Evolutionary conservation across 345 rosid genomes (phyloP).

Genomic region (Sonneratia caseolaris): DNA sequence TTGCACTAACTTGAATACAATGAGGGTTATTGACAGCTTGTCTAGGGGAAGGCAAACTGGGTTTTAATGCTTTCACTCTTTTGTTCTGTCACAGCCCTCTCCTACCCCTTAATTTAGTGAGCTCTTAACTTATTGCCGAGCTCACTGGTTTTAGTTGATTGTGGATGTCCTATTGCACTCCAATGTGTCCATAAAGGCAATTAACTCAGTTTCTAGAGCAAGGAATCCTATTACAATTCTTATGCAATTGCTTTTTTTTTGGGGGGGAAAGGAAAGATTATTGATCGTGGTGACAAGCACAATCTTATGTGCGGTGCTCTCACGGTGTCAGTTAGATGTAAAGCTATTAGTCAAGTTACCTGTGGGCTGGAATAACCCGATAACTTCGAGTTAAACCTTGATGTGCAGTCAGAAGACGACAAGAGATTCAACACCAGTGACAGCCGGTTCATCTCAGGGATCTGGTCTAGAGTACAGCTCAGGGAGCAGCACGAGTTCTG

Average conservation of each 20-base stretch:
- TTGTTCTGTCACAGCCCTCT: background rate
- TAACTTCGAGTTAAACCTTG: background rate
- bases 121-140: too few species aligned
- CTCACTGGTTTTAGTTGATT: background rate
- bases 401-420: constrained; percentile 70
- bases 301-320: too few species aligned
- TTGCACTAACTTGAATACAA: too few species aligned
- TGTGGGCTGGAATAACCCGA: background rate
- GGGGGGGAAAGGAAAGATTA: too few species aligned
- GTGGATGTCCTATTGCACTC: background rate
- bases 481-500: constrained; percentile 19
- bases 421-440: constrained; percentile 45
- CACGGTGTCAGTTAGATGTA: too few species aligned
- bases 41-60: background rate
- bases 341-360: too few species aligned
- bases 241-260: too few species aligned
- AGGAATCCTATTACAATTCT: too few species aligned
- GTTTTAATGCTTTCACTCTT: background rate
- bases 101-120: background rate
- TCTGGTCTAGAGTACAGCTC: constrained; percentile 21
- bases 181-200: background rate
- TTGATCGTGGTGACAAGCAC: too few species aligned
- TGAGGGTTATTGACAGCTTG: too few species aligned
- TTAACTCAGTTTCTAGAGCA: too few species aligned
- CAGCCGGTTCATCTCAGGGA: constrained; percentile 28